Base-by-base conservation (phyloP, 169 alveolate genomes). In the Plasmodium cynomolgi region DNA sequence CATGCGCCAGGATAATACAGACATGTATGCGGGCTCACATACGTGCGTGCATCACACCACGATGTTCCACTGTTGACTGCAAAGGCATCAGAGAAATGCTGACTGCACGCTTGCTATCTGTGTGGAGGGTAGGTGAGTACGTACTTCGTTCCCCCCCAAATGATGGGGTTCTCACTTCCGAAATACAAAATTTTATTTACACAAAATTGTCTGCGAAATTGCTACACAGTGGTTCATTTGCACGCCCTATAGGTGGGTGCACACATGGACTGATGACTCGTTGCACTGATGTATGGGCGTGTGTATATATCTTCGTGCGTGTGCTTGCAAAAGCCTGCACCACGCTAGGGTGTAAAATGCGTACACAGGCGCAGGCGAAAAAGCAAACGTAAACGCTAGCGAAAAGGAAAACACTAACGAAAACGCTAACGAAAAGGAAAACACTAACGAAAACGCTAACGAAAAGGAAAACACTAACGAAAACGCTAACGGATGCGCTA, bases 161-260 rank as follows among this genome's bases (percentile, higher is more conserved):
- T 34, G 29, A 39, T 37, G 33, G 54, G 6, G 47, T 84, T 17
- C 23, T 50, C 74, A 68, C 41, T 84, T 84, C 15, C 37, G 39
- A 23, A 84, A 23, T 68, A 39, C 83, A 72, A 68, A 68, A 34
- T 79, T 39, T 37, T 79, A 41, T 80, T 84, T 84, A 68, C 34
- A 58, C 83, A 71, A 34, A n/a, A 23, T 41, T 84, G 33, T 13
- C 23, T 82, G 26, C 50, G 15, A 44, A 82, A 50, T 56, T 23
- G 33, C n/a, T 50, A 80, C 47, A n/a, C 33, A 62, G 75, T 23
- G 34, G 15, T 26, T 62, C 34, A 20, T 62, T 23, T 62, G 29
- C 31, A 62, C 34, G 34, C 75, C 11, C 34, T 62, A 62, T 23
- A 11, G 75, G 5, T 20, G 34, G 11, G 17, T 62, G 15, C 34